phyloP scores from a whole-genome alignment of 2,329 filamentous ascomycete species.

The Colletotrichum abscissum region DNA sequence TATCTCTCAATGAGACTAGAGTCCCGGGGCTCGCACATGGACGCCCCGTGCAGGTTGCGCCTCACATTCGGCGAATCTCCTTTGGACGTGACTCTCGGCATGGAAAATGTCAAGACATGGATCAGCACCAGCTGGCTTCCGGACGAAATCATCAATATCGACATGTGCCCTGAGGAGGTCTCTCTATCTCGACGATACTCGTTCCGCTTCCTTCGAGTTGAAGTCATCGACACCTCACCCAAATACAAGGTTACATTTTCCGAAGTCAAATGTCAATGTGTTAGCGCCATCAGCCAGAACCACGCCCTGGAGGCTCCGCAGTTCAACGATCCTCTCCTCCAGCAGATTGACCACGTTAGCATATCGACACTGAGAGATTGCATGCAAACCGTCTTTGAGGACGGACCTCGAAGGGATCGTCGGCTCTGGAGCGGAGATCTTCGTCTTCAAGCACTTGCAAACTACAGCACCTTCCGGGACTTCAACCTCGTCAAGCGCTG shows the following conservation, averaged over 20 bases:
- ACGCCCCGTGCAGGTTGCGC: slow-evolving; percentile 47
- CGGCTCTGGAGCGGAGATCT: slow-evolving; percentile 50
- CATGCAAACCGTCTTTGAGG: slow-evolving; percentile 53
- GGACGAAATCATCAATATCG: slow-evolving; percentile 49
- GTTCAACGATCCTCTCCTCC: slow-evolving; percentile 39
- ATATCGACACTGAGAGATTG: slow-evolving; percentile 49
- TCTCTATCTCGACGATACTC: slow-evolving; percentile 45
- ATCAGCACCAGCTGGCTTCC: slow-evolving; percentile 51
- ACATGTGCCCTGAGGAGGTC: slow-evolving; percentile 45
- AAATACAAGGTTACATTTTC: slow-evolving; percentile 47
- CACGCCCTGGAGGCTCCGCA: slow-evolving; percentile 33
- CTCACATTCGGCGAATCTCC: slow-evolving; percentile 51
- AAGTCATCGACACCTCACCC: slow-evolving; percentile 48
- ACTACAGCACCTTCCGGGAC: slow-evolving; percentile 49
- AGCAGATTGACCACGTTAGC: slow-evolving; percentile 44
- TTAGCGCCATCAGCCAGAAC: slow-evolving; percentile 42
- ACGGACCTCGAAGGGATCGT: slow-evolving; percentile 50
- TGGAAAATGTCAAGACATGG: slow-evolving; percentile 48
- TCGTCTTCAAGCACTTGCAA: slow-evolving; percentile 48
- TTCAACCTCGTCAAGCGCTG: slow-evolving; percentile 48
- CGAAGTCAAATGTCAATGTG: slow-evolving; percentile 41
- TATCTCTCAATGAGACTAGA: slow-evolving; percentile 44
- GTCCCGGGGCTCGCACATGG: slow-evolving; percentile 44
- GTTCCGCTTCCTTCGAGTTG: slow-evolving; percentile 48
- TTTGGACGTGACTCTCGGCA: slow-evolving; percentile 47